Evolutionary conservation across 164 flowering plant genomes (phyloP), one percentile per base, ranked within the genome.

Genomic region (Berberis vulgaris): DNA sequence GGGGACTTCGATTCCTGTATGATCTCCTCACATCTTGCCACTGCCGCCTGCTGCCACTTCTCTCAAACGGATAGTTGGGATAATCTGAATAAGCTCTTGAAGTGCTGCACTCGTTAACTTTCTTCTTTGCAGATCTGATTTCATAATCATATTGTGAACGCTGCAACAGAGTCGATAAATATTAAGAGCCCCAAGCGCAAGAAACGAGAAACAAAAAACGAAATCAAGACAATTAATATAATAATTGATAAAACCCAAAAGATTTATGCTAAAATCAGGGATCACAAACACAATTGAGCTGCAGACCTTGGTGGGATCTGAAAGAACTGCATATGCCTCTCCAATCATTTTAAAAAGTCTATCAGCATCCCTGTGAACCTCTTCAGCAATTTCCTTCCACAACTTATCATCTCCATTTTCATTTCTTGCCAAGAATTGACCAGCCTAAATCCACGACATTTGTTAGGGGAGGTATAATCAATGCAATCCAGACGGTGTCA

Each of bases 281-380:
- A 52, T 52, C 54, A 52, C 4, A 52, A 10, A 46, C 54, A 52
- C 54, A 52, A 56, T 41, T 1, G 41, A 57, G 45, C 41, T 5
- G 38, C 72, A 59, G 62, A 94, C 99, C 97, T 95, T 91, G 50
- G 66, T 42, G 7, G 88, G 74, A 73, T 95, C 94, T 43, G 97
- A 95, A 49, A 91, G 86, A 38, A 89, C 86, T 54, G 96, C 85
- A 82, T 95, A 86, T 49, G 99, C 96, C 81, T 95, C 99, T 68
- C 97, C 97, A 71, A 95, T 89, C 76, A 86, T 84, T 78, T 95
- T 95, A 43, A 95, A 95, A 60, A 95, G 92, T 75, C 88, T 78
- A 70, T 95, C 99, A 65, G 96, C 87, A 79, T 89, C 96, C 75
- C 74, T 78, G 69, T 89, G 83, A 58, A 89, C 83, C 67, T 84